Percentiles rank a stretch among this genome's conserved stretches.
Conservation (phyloP, 73 alveolate species). For the Blepharisma stoltei region DNA sequence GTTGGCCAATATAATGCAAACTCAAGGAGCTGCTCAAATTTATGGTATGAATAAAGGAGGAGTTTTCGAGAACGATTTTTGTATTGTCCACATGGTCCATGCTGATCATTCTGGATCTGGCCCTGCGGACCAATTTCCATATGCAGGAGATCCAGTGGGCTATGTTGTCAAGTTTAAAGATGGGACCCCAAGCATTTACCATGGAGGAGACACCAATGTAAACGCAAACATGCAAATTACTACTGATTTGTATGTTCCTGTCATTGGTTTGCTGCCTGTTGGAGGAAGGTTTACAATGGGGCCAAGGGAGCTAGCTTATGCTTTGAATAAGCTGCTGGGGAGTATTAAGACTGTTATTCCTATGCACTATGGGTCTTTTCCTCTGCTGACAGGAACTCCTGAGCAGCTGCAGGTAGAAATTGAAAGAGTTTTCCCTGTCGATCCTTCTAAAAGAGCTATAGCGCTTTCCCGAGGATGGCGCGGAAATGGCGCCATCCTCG, state of each 20-base stretch:
- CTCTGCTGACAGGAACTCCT: slow-evolving; percentile 52
- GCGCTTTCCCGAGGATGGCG: too few relatives aligned
- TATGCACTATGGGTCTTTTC: slow-evolving; percentile 70
- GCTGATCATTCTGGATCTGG: slow-evolving; percentile 67
- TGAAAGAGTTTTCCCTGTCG: too few relatives aligned
- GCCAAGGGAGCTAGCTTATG: slow-evolving; percentile 71
- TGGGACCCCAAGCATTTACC: slow-evolving; percentile 42
- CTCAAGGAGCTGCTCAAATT: slow-evolving; percentile 31
- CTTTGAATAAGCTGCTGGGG: slow-evolving; percentile 36
- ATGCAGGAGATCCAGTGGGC: slow-evolving; percentile 57
- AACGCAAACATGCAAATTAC: slow-evolving; percentile 53
- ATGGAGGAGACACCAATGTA: slow-evolving; percentile 67
- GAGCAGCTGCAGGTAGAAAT: slow-evolving; percentile 35
- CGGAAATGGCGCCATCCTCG: too few relatives aligned
- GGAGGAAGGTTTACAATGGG: slow-evolving; percentile 73
- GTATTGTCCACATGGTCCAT: slow-evolving; percentile 45
- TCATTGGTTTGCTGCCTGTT: slow-evolving; percentile 43
- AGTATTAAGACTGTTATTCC: slow-evolving; percentile 46
- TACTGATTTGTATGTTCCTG: slow-evolving; percentile 47
- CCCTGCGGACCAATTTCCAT: slow-evolving; percentile 38
- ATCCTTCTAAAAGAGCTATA: too few relatives aligned
- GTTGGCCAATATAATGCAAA: slow-evolving; percentile 6
- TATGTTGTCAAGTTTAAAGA: slow-evolving; percentile 38
- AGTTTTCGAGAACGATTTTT: slow-evolving; percentile 40
- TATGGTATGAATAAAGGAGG: slow-evolving; percentile 64